Conservation (phyloP, 1,284 basidiomycete genomes). For the Chondrostereum purpureum region DNA sequence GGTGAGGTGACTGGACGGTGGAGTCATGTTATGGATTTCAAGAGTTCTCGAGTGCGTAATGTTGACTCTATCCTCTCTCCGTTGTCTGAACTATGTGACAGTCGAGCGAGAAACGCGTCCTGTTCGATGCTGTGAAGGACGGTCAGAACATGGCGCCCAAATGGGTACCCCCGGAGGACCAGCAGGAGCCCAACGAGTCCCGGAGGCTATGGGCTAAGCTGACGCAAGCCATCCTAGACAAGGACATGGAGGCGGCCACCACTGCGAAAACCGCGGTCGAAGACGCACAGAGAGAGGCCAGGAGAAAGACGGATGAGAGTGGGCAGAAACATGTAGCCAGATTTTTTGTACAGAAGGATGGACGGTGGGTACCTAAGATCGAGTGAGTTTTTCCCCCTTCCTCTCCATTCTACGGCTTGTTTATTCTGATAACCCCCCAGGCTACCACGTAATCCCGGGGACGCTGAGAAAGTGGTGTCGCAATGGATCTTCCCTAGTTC, state of each 20-base stretch:
- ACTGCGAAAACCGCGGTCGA: conserved; percentile 62
- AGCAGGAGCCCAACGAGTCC: conserved; percentile 91
- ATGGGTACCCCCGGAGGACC: conserved; percentile 74
- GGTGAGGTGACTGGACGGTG: conserved; percentile 91
- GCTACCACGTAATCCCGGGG: conserved; percentile 59
- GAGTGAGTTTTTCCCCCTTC: conserved; percentile 35
- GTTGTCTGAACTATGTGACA: conserved; percentile 19
- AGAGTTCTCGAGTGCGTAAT: conserved; percentile 52
- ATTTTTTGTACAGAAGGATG: conserved; percentile 79
- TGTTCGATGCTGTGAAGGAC: conserved; percentile 82
- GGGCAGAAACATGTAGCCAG: conserved; percentile 44
- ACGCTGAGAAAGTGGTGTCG: conserved; percentile 53
- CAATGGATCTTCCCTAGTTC: conserved; percentile 32
- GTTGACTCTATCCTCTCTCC: not conserved
- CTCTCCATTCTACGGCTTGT: not conserved
- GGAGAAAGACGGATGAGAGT: not conserved
- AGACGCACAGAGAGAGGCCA: not conserved
- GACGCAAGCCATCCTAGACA: conserved; percentile 80
- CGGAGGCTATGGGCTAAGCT: conserved; percentile 83
- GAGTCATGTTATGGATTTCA: conserved; percentile 89
- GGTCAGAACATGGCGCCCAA: conserved; percentile 75
- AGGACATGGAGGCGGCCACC: conserved; percentile 94
- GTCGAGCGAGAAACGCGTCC: conserved; percentile 63
- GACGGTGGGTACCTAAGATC: conserved; percentile 78
- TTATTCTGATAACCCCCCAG: conserved; percentile 29